Percentiles rank a stretch among this genome's conserved stretches.
Evolutionary conservation across 129 eudicot genomes (phyloP).

Genomic region (Lonicera japonica): DNA sequence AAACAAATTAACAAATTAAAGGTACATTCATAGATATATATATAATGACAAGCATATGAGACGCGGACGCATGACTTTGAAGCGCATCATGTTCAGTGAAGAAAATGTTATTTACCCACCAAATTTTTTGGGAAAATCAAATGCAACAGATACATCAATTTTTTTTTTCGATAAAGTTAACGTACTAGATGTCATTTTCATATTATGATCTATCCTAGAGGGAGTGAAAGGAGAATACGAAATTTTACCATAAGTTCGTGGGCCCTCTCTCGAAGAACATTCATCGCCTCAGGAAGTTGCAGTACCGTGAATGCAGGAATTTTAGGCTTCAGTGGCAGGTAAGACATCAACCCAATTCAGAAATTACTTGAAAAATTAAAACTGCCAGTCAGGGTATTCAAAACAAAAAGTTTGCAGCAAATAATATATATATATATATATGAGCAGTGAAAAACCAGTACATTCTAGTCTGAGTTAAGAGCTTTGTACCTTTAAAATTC

Average conservation of each 20-base stretch:
- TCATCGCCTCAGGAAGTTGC: constrained; percentile 81
- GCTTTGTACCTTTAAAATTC: constrained; percentile 74
- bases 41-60: not conserved
- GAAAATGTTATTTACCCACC: no score
- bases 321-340: constrained; percentile 56
- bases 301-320: constrained; percentile 83
- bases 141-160: not conserved
- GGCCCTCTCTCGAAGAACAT: constrained; percentile 59
- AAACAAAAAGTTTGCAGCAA: constrained; percentile 15
- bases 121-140: not conserved
- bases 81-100: no score
- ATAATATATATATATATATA: constrained; percentile 11
- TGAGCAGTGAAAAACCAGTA: constrained; percentile 1
- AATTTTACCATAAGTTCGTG: constrained; percentile 47
- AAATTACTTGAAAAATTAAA: constrained; percentile 28
- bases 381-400: constrained; percentile 20
- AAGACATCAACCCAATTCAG: constrained; percentile 45
- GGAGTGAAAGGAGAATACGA: not conserved
- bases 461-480: constrained; percentile 15
- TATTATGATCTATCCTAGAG: not conserved
- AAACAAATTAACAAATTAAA: constrained; percentile 3
- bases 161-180: no score
- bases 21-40: not conserved
- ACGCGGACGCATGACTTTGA: no score
- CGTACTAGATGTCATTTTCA: no score